These are phyloP conservation scores for Ceratobasidium sp. DNA, from an alignment of 1,284 basidiomycete species.

Conservation along the genomic window DNA sequence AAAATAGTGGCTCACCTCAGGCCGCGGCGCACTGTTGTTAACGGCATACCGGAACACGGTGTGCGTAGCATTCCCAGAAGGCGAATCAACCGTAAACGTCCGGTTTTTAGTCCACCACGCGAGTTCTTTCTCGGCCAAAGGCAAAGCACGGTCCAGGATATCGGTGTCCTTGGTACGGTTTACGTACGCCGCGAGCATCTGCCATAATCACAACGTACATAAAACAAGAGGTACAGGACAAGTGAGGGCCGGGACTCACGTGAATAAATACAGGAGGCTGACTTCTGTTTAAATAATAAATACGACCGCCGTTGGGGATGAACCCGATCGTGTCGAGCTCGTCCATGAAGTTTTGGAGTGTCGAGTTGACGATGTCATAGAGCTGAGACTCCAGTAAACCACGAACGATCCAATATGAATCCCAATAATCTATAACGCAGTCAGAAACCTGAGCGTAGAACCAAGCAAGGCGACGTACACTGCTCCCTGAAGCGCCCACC, in stretches of 20 bases:
- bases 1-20: conserved; percentile 80
- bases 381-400: conserved; percentile 86
- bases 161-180: conserved; percentile 71
- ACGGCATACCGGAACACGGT: conserved; percentile 81
- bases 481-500: conserved; percentile 82
- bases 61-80: conserved; percentile 76
- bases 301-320: conserved; percentile 92
- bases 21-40: conserved; percentile 86
- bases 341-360: conserved; percentile 94
- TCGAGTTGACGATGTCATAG: conserved; percentile 78
- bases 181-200: conserved; percentile 81
- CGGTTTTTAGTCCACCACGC: conserved; percentile 87
- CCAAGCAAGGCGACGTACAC: too few species aligned
- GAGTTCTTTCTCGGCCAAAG: conserved; percentile 79
- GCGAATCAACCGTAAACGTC: conserved; percentile 78
- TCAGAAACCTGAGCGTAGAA: too few species aligned
- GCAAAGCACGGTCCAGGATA: conserved; percentile 74
- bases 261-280: conserved; percentile 91
- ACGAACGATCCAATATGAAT: conserved; percentile 85
- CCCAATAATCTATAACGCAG: conserved; percentile 83
- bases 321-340: conserved; percentile 85
- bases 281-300: conserved; percentile 88
- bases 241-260: conserved; percentile 61
- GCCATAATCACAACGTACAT: conserved; percentile 8
- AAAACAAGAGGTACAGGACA: neutral